Evolutionary conservation across 495 filamentous ascomycete species (phyloP).

Genomic region (Penicillium cosmopolitanum): DNA sequence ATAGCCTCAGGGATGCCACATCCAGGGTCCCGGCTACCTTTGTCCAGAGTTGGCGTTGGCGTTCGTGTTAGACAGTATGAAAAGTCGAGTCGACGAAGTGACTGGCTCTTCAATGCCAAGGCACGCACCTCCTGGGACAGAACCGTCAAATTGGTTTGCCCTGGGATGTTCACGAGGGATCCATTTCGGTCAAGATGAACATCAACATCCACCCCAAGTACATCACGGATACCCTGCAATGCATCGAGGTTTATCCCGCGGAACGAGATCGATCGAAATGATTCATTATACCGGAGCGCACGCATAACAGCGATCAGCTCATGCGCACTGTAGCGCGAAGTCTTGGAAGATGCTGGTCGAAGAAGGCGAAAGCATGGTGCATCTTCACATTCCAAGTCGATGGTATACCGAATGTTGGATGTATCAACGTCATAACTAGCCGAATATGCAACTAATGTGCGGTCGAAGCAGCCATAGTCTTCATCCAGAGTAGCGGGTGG

Average conservation of each 20-base stretch:
- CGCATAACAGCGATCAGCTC: conserved; percentile 88
- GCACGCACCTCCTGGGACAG: conserved; percentile 76
- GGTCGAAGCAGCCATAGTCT: conserved; percentile 78
- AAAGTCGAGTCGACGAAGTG: conserved; percentile 67
- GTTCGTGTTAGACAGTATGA: conserved; percentile 57
- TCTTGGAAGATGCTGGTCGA: conserved; percentile 58
- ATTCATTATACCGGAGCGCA: conserved; percentile 89
- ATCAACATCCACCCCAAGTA: conserved; percentile 65
- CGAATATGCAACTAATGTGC: conserved; percentile 85
- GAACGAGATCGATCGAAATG: conserved; percentile 85
- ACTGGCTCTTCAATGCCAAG: conserved; percentile 67
- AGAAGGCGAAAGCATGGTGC: conserved; percentile 83
- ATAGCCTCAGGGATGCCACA: conserved; percentile 81
- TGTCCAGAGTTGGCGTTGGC: conserved; percentile 53
- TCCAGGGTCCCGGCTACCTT: conserved; percentile 62
- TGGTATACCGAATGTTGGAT: conserved; percentile 74
- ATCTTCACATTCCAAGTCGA: conserved; percentile 77
- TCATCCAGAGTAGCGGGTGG: conserved; percentile 66
- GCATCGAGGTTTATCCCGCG: conserved; percentile 69
- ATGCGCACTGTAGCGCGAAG: conserved; percentile 64
- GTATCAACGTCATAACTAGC: conserved; percentile 74
- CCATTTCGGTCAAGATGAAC: conserved; percentile 61
- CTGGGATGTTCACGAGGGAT: conserved; percentile 57
- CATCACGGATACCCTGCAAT: conserved; percentile 64
- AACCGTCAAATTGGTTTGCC: conserved; percentile 61